Base-by-base conservation (phyloP, 345 rosid genomes). In the Populus deltoides region DNA sequence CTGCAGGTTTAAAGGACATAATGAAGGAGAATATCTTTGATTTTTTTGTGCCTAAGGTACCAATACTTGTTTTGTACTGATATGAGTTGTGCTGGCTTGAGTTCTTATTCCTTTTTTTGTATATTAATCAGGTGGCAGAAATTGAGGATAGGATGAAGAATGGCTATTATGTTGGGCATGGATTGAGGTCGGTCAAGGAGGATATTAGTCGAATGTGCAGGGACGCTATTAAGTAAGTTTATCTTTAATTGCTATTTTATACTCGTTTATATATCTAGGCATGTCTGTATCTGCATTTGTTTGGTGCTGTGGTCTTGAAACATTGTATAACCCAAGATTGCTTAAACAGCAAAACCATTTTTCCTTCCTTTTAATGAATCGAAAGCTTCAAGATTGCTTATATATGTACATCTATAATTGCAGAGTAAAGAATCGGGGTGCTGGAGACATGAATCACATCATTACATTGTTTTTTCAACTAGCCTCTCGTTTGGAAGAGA, bases 121-220 rank as follows among this genome's bases (percentile, higher is more conserved):
- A 51, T 78, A 20, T 73, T 77, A 77, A 79, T 73, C 86, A 96
- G 99, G 98, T 96, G 75, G 89, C 92, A 68, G 92, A 92, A 86
- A 92, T 96, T 73, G 94, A 96, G 74, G 90, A 86, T 53, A 90
- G 87, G 80, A 92, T 96, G 91, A 87, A 86, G 83, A 92, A 81
- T 67, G 98, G 99, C 53, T 92, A 92, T 83, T 96, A 96, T 75
- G 82, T 90, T 53, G 86, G 91, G 81, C 93, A 87, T 84, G 98
- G 99, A 78, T 87, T 96, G 85, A 86, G 83, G 74, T 89, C 91
- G 83, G 97, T 94, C 75, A 94, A 89, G 88, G 97, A 94, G 81
- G 99, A 96, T 86, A 94, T 96, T 84, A 85, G 97, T 83, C 90
- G 94, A 80, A 94, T 96, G 93, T 94, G 99, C 89, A 89, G 95